phyloP scores from a whole-genome alignment of 1,139 yeast genomes.

The Lizanozyma gosingica region DNA sequence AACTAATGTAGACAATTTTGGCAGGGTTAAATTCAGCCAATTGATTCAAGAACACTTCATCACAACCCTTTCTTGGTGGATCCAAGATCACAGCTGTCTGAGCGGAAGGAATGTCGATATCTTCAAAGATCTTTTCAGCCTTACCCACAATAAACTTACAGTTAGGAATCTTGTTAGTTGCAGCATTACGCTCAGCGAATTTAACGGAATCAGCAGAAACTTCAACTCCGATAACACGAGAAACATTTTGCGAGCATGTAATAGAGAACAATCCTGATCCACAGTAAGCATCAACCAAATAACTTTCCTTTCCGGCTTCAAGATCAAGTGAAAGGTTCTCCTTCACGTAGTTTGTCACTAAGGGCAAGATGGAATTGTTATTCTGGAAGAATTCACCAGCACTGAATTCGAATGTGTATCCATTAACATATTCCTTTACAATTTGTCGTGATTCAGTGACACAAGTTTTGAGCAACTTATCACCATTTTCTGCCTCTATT shows the following conservation, averaged over 20 bases:
- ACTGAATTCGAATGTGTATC: slow-evolving; percentile 71
- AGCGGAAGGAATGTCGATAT: slow-evolving; percentile 59
- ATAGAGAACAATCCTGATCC: slow-evolving; percentile 93
- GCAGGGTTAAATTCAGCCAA: slow-evolving; percentile 76
- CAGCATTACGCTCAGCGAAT: slow-evolving; percentile 79
- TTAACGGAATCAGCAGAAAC: slow-evolving; percentile 86
- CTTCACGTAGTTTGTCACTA: slow-evolving; percentile 72
- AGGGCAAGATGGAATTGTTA: slow-evolving; percentile 82
- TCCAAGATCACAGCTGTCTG: slow-evolving; percentile 87
- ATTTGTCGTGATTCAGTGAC: slow-evolving; percentile 69
- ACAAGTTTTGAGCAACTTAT: slow-evolving; percentile 36
- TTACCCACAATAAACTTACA: slow-evolving; percentile 84
- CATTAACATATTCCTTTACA: slow-evolving; percentile 70
- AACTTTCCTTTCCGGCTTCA: slow-evolving; percentile 18
- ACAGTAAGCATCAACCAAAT: slow-evolving; percentile 92
- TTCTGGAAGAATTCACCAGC: slow-evolving; percentile 97
- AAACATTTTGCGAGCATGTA: slow-evolving; percentile 72
- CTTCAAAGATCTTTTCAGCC: slow-evolving; percentile 81
- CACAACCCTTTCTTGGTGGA: slow-evolving; percentile 97
- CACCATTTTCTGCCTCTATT: slow-evolving; percentile 13
- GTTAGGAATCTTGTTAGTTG: slow-evolving; percentile 61
- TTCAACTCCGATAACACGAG: slow-evolving; percentile 86
- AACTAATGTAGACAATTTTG: slow-evolving; percentile 82
- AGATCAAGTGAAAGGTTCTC: slow-evolving; percentile 38
- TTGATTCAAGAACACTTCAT: slow-evolving; percentile 76